Percentiles rank a stretch among this genome's conserved stretches.
Conservation (phyloP, 1,284 basidiomycete genomes). For the Hypsizygus ulmarius region DNA sequence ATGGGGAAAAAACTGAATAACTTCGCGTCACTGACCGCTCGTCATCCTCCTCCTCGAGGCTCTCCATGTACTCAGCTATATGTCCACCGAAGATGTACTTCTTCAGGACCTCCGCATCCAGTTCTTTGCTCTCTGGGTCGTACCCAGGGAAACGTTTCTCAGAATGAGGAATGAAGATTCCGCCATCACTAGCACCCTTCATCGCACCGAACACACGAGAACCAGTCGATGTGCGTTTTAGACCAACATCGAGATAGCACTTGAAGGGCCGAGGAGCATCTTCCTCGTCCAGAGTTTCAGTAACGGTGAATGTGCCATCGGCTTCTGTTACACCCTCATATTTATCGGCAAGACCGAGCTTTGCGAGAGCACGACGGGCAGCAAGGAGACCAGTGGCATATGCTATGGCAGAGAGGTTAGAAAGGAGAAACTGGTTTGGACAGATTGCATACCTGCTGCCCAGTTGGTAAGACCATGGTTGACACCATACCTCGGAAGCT, state of each 20-base stretch:
- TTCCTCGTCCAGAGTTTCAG: conserved; percentile 85
- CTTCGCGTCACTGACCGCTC: conserved; percentile 63
- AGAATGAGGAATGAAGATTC: conserved; percentile 97
- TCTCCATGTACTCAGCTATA: conserved; percentile 99
- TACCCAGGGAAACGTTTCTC: conserved; percentile 99
- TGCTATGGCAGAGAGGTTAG: conserved; percentile 45
- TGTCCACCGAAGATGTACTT: conserved; percentile 99
- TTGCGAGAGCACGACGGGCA: conserved; percentile 93
- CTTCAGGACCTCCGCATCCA: conserved; percentile 93
- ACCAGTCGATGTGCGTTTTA: conserved; percentile 97
- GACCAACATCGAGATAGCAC: conserved; percentile 97
- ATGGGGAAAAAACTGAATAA: conserved; percentile 2
- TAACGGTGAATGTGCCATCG: conserved; percentile 82
- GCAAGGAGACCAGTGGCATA: conserved; percentile 97
- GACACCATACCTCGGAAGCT: conserved; percentile 96
- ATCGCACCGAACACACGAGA: conserved; percentile 98
- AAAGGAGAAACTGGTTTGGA: neutral
- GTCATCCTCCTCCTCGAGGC: conserved; percentile 99
- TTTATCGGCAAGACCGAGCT: conserved; percentile 97
- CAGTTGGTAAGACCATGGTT: conserved; percentile 99
- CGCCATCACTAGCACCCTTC: conserved; percentile 99
- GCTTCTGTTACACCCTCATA: conserved; percentile 96
- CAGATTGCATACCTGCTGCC: conserved; percentile 70
- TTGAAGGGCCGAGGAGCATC: conserved; percentile 99
- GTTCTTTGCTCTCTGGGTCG: conserved; percentile 91